Percentiles rank a stretch among this genome's conserved stretches.
phyloP scores from a whole-genome alignment of 2,329 filamentous ascomycete species.

The Diaporthe sp. region DNA sequence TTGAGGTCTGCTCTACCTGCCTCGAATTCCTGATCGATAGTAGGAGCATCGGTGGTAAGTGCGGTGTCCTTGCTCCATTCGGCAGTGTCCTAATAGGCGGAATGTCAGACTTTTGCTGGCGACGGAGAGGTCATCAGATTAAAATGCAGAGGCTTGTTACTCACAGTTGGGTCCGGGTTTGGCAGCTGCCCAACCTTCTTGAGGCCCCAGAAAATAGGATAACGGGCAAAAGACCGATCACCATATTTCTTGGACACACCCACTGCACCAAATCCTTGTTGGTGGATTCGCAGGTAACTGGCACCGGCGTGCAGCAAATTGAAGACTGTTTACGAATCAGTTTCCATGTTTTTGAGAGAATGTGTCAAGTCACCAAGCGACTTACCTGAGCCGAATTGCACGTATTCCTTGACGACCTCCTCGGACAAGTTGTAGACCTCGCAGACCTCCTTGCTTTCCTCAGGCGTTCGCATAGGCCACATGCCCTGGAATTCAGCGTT shows the following conservation, averaged over 20 bases:
- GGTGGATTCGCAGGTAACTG: conserved; percentile 74
- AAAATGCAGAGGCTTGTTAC: neutral
- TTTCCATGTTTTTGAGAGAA: conserved; percentile 69
- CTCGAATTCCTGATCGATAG: conserved; percentile 69
- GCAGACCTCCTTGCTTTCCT: conserved; percentile 72
- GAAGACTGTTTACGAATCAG: conserved; percentile 64
- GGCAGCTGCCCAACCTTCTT: conserved; percentile 74
- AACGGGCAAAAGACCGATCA: conserved; percentile 73
- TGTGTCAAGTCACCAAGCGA: conserved; percentile 55
- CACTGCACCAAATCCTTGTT: conserved; percentile 76
- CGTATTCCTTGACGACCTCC: conserved; percentile 68
- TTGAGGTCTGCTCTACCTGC: conserved; percentile 64
- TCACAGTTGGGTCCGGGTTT: conserved; percentile 71
- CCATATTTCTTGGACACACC: conserved; percentile 78
- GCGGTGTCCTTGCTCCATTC: conserved; percentile 66
- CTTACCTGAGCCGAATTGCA: conserved; percentile 70
- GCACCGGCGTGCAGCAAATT: conserved; percentile 76
- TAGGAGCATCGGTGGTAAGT: conserved; percentile 53
- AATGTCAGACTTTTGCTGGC: neutral
- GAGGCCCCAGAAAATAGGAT: conserved; percentile 77
- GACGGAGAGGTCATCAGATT: too few relatives aligned
- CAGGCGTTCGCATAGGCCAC: conserved; percentile 73
- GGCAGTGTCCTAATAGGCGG: conserved; percentile 60
- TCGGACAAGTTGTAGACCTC: conserved; percentile 71
- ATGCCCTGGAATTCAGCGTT: conserved; percentile 78